Evolutionary conservation across 768 basidiomycete genomes (phyloP), one percentile per base, ranked within the genome.

Genomic region (Rhizopogon vinicolor): DNA sequence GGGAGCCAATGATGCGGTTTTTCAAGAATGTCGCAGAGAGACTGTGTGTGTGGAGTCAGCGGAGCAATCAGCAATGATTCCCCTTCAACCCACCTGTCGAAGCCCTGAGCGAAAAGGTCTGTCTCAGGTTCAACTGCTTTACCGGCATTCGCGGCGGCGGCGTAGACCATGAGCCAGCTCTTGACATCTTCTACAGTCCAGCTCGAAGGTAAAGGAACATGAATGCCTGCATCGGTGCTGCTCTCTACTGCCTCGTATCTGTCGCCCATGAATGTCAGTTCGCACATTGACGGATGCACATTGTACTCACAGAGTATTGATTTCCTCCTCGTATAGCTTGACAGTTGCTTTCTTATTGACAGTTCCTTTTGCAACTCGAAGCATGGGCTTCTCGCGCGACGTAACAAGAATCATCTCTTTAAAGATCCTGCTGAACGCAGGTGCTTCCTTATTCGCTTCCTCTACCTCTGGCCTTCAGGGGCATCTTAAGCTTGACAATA

Each of bases 391-490:
- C 0, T 64, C 68, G 28, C 73, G 60, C 2, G 68, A 63, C 0
- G 79, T 69, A 14, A 81, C 62, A 29, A 81, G 42, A 39, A 83
- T 77, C 78, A 82, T 78, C 60, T 83, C 77, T 58, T 77, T 78
- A 64, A 76, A 79, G 13, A 79, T 69, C n/a, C 73, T 67, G 52
- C 75, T 77, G 44, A 73, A 78, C 0, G 68, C 54, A 0, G 78
- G 78, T 0, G 73, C 71, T 2, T 61, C 60, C 18, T 57, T 63
- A 59, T 79, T 81, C 2, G 76, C 78, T 33, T 76, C 70, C 22
- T 77, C 77, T 1, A 78, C 69, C 9, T 64, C 57, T 2, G 64
- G 67, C 72, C 73, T 78, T 51, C 12, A 7, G 35, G 16, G 8
- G 7, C 7, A 9, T 13, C n/a, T 50, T 29, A 41, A 50, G 43